Percentiles rank a stretch among this genome's conserved stretches.
Evolutionary conservation across 2,329 filamentous ascomycete genomes (phyloP).

Genomic region (Hypoxylon sp.): DNA sequence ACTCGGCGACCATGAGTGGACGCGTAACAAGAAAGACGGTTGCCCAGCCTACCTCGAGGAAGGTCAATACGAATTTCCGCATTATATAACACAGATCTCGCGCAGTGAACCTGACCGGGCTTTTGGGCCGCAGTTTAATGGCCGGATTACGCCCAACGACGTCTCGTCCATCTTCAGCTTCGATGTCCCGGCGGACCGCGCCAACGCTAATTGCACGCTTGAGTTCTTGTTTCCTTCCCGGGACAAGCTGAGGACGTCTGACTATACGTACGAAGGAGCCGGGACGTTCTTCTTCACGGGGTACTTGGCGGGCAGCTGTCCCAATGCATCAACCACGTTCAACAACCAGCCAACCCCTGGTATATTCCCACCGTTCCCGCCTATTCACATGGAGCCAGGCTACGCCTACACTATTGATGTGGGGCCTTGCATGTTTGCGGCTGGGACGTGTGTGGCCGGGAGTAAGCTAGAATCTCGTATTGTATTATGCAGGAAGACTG

Average conservation of each 20-base stretch:
- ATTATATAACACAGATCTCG: constrained; percentile 56
- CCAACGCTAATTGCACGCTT: constrained; percentile 63
- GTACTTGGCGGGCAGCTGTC: constrained; percentile 52
- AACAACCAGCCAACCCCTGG: constrained; percentile 52
- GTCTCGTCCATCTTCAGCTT: constrained; percentile 62
- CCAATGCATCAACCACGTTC: constrained; percentile 51
- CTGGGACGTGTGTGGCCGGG: constrained; percentile 53
- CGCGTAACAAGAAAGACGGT: constrained; percentile 38
- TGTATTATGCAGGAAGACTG: neutral
- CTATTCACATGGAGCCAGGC: constrained; percentile 55
- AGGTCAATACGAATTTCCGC: constrained; percentile 53
- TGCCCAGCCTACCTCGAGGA: constrained; percentile 51
- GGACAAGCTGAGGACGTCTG: constrained; percentile 55
- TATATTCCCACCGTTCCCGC: constrained; percentile 50
- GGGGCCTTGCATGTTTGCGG: constrained; percentile 52
- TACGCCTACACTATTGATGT: constrained; percentile 54
- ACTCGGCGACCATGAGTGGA: constrained; percentile 48
- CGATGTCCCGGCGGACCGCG: constrained; percentile 58
- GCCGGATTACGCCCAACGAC: constrained; percentile 57
- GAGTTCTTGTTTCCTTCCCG: constrained; percentile 61
- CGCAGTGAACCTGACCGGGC: constrained; percentile 55
- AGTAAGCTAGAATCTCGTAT: constrained; percentile 38
- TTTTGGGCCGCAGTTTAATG: constrained; percentile 59
- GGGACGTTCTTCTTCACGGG: constrained; percentile 57
- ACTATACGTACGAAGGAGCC: constrained; percentile 55